Base-by-base conservation (phyloP, 345 rosid genomes). In the Jatropha curcas region DNA sequence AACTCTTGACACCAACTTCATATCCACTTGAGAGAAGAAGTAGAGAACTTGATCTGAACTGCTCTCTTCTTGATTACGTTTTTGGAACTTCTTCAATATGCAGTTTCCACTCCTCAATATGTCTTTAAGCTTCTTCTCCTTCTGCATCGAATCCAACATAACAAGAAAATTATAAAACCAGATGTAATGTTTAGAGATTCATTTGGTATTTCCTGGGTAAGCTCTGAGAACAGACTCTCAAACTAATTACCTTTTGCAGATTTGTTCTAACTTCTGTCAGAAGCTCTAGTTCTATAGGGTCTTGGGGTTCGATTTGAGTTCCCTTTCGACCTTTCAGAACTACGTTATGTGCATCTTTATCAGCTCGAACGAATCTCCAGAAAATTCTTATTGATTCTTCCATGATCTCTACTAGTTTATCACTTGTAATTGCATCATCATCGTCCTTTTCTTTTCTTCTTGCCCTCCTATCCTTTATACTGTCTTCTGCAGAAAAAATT, bases 1-100 rank as follows among this genome's bases (percentile, higher is more conserved):
- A 24, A 89, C 97, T 46, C 99, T 92, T 58, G 92, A 84, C 70
- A 95, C 97, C 46, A 95, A 75, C 75, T 79, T 90, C 95, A 92
- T 84, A 73, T 95, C 98, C 68, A 95, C 96, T 68, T 92, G 97
- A n/a, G 92, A 89, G 79, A 95, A 90, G 81, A 95, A 95, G 72
- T 74, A 77, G 48, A 89, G 88, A 11, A 84, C 96, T 70, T 87
- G 90, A 31, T 92, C 91, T 30, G 87, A 74, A 73, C 70, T 76
- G 67, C 71, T 76, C 30, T 83, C 86, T 45, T 79, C 85, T 43
- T 75, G 72, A 25, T 41, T 41, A 9, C 70, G 83, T 79, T 81
- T 88, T 62, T 59, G 76, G 13, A 87, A 81, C 75, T 78, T 87
- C 65, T 77, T 84, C 65, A 90, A 8, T 67, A 90, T 77, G 81